Evolutionary conservation across 1,284 basidiomycete species (phyloP), one percentile per base, ranked within the genome.

Genomic region (Pholiota adiposa): DNA sequence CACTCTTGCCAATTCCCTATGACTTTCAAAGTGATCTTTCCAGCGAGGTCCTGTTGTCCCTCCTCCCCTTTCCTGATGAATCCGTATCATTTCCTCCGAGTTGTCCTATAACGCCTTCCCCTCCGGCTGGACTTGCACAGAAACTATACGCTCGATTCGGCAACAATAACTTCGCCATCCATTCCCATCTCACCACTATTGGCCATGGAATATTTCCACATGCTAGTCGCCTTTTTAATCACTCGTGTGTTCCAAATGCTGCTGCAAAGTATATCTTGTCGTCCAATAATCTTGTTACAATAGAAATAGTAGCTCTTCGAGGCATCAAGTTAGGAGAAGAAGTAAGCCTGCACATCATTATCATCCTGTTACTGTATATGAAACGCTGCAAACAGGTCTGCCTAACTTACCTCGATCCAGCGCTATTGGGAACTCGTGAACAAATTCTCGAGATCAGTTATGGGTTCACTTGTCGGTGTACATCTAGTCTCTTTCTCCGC

Each of bases 141-240:
- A 61, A 67, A 3, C 57, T 89, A 1, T 86, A 83, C 68, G 66
- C 77, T 5, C 83, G 89, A 38, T 92, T 89, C 65, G 83, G 83
- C 43, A 92, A 91, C 74, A 92, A 92, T 70, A 90, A 93, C 67
- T 92, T 91, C 70, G 77, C 85, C 9, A 72, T 92, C 27, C 87
- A 91, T 67, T 88, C 85, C 1, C 88, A 90, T 73, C 74, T 91
- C 33, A 81, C 74, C 14, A 80, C 86, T 1, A 79, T 86, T 65
- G 90, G 82, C 0, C 87, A 91, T 72, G 90, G 89, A 0, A 77
- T 90, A 29, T 92, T 89, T 60, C 88, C 90, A 7, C 70, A 84
- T 19, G 85, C 90, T 2, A 92, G 90, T 67, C 81, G 89, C 11
- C 69, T 85, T 9, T 90, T 92, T 74, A 93, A 93, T 68, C 90